Conservation (phyloP, 345 rosid species). For the Fremontodendron californicum region DNA sequence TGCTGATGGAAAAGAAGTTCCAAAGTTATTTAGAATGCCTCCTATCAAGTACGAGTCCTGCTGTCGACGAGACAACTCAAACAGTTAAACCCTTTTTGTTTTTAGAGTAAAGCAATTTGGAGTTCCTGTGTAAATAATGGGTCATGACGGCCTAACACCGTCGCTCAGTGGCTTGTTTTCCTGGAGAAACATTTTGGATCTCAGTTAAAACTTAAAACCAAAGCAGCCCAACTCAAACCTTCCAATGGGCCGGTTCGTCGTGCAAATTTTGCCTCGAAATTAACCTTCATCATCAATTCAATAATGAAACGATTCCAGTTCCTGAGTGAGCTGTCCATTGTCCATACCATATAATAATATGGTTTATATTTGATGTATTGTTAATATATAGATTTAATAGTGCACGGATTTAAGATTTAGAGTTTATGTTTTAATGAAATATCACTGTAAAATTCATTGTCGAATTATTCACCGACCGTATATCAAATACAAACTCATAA, state of each 20-base stretch:
- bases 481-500: too few relatives aligned
- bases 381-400: too few relatives aligned
- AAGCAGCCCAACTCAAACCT: neutral
- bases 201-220: neutral
- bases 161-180: neutral
- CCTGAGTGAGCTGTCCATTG: neutral
- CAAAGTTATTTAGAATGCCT: neutral
- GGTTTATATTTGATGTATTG: too few relatives aligned
- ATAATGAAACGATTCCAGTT: too few relatives aligned
- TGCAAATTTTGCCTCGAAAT: neutral
- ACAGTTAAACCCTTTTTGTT: neutral
- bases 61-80: constrained; percentile 54
- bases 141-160: neutral
- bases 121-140: neutral
- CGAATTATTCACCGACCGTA: too few relatives aligned
- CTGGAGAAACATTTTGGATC: neutral
- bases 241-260: neutral
- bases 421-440: too few relatives aligned
- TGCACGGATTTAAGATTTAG: too few relatives aligned
- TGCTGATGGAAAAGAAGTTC: neutral
- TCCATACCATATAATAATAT: too few relatives aligned
- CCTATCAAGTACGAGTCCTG: constrained; percentile 44
- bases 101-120: neutral
- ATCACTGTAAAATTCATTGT: too few relatives aligned
- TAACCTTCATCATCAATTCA: too few relatives aligned